phyloP scores from a whole-genome alignment of 371 early-diverging fungal species.

The Parasitella parasitica region DNA sequence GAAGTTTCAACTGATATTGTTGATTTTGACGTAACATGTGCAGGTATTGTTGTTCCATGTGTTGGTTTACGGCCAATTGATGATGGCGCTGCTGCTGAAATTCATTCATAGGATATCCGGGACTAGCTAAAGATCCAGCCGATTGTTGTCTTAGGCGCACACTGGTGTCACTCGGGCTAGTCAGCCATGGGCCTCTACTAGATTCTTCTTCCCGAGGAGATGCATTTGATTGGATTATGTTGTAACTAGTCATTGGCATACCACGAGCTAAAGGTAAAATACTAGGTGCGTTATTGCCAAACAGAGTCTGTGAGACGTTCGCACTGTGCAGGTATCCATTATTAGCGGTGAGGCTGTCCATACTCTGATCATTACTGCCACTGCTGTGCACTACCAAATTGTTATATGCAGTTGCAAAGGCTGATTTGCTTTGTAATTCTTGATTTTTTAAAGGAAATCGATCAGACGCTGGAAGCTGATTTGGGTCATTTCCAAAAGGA shows the following conservation, averaged over 20 bases:
- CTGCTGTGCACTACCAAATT: neutral
- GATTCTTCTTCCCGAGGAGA: neutral
- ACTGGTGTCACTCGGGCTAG: neutral
- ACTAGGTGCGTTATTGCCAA: neutral
- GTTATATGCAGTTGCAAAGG: neutral
- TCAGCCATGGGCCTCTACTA: neutral
- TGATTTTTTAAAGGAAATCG: neutral
- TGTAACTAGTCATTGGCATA: neutral
- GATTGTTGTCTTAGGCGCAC: neutral
- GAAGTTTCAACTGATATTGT: slow-evolving; percentile 32
- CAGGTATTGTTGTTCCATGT: slow-evolving; percentile 35
- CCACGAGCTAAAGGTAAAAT: neutral
- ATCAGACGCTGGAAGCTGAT: neutral
- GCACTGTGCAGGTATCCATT: neutral
- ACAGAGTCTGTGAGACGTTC: neutral
- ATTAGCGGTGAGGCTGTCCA: neutral
- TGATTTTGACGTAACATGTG: slow-evolving; percentile 41
- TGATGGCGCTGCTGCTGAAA: neutral
- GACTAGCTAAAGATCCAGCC: neutral
- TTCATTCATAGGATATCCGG: neutral
- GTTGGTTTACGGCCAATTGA: neutral
- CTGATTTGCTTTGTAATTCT: neutral
- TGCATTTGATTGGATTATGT: neutral
- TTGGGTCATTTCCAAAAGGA: neutral
- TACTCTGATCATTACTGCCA: neutral